These are phyloP conservation scores for Lonicera japonica DNA, from an alignment of 129 eudicot genomes.

Conservation along the genomic window DNA sequence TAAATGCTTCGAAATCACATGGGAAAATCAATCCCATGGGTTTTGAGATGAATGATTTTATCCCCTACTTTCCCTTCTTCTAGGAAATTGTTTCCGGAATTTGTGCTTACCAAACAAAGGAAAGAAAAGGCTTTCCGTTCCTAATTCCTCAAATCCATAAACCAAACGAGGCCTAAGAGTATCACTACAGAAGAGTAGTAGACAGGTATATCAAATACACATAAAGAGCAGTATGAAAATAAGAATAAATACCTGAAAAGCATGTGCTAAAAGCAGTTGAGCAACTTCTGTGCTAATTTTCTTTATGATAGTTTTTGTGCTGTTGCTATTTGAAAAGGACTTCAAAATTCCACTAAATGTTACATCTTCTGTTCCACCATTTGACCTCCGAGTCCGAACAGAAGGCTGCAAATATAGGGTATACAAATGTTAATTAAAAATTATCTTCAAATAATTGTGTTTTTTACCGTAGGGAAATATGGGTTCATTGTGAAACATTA, in stretches of 20 bases:
- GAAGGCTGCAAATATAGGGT: constrained; percentile 38
- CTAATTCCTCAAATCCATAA: too few species aligned
- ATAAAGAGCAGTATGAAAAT: not conserved
- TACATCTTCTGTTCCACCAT: constrained; percentile 34
- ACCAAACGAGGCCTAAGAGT: too few species aligned
- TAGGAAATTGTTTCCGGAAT: too few species aligned
- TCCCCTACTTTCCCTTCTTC: too few species aligned
- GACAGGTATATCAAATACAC: not conserved
- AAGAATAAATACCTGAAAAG: constrained; percentile 62
- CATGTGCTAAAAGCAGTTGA: constrained; percentile 78
- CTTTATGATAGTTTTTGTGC: constrained; percentile 46
- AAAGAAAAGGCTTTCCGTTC: too few species aligned
- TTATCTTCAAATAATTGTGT: not conserved
- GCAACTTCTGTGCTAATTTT: constrained; percentile 58
- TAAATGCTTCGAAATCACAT: too few species aligned
- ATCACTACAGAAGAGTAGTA: too few species aligned
- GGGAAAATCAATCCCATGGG: too few species aligned
- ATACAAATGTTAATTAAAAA: not conserved
- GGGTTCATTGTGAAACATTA: not conserved
- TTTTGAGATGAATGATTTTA: too few species aligned
- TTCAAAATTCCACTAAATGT: constrained; percentile 63
- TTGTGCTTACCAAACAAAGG: too few species aligned
- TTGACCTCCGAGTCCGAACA: constrained; percentile 62
- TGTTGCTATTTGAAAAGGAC: constrained; percentile 53
- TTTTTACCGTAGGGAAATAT: too few species aligned